phyloP scores from a whole-genome alignment of 2,329 filamentous ascomycete genomes.

The Epichloe typhina region DNA sequence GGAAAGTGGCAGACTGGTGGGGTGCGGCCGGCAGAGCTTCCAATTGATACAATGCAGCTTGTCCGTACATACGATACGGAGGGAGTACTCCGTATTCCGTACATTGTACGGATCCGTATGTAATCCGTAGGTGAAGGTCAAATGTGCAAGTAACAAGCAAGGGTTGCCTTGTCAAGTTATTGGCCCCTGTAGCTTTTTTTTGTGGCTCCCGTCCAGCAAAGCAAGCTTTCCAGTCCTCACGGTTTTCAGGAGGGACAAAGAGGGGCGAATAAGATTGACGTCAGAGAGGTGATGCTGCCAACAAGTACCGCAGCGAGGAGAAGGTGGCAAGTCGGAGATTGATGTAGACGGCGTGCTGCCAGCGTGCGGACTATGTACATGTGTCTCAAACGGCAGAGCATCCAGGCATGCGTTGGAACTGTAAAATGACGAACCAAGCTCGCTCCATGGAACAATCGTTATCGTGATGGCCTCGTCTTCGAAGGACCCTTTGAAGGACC shows the following conservation, averaged over 20 bases:
- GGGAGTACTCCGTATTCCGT: too few relatives aligned
- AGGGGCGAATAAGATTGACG: constrained; percentile 2
- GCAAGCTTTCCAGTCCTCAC: neutral
- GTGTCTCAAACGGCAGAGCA: too few relatives aligned
- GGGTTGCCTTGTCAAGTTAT: neutral
- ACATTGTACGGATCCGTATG: too few relatives aligned
- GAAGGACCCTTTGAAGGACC: too few relatives aligned
- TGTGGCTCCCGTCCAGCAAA: neutral
- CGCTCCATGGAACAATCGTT: too few relatives aligned
- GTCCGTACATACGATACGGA: too few relatives aligned
- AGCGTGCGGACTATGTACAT: too few relatives aligned
- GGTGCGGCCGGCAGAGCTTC: neutral
- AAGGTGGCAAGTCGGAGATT: neutral
- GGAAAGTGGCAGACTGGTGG: neutral
- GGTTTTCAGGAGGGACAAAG: neutral
- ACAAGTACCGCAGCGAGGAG: neutral
- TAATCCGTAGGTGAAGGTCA: too few relatives aligned
- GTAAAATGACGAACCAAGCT: too few relatives aligned
- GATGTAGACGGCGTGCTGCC: too few relatives aligned
- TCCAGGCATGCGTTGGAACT: too few relatives aligned
- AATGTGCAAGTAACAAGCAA: neutral
- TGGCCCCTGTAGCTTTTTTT: neutral
- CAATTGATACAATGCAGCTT: neutral
- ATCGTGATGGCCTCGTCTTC: too few relatives aligned
- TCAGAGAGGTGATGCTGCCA: neutral